Conservation (phyloP, 2,329 filamentous ascomycete species). For the Thielaviopsis euricoi region DNA sequence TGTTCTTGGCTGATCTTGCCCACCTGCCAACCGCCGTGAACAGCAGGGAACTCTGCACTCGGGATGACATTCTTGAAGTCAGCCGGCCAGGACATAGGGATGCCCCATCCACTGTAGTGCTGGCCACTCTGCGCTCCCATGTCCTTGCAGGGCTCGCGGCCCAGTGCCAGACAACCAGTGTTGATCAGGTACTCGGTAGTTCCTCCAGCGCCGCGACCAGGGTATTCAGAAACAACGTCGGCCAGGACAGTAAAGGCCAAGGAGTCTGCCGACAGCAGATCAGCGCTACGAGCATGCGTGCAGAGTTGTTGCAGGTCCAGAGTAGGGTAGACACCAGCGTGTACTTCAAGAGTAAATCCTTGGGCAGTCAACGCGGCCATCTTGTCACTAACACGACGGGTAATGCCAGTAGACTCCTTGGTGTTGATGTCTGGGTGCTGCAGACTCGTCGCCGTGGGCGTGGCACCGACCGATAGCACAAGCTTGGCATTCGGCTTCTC, state of each 20-base stretch:
- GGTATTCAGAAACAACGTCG: constrained; percentile 55
- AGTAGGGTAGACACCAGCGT: constrained; percentile 60
- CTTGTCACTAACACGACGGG: constrained; percentile 10
- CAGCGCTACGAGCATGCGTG: constrained; percentile 38
- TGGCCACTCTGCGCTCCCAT: constrained; percentile 17
- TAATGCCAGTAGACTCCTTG: constrained; percentile 16
- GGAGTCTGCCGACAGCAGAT: constrained; percentile 31
- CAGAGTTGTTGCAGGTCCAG: constrained; percentile 68
- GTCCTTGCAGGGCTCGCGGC: constrained; percentile 53
- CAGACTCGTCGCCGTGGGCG: constrained; percentile 53
- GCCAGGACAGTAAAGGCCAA: constrained; percentile 54
- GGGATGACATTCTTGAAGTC: constrained; percentile 20
- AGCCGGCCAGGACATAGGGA: constrained; percentile 41
- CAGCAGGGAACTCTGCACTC: constrained; percentile 26
- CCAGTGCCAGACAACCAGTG: constrained; percentile 52
- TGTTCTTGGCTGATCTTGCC: constrained; percentile 64
- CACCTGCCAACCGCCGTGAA: constrained; percentile 45
- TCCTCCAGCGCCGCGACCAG: constrained; percentile 30
- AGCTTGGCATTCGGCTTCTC: constrained; percentile 19
- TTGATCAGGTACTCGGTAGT: constrained; percentile 50
- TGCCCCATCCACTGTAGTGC: constrained; percentile 55
- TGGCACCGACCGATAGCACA: constrained; percentile 57
- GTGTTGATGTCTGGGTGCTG: constrained; percentile 31
- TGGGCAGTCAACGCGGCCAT: constrained; percentile 23
- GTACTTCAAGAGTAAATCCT: constrained; percentile 40